Base-by-base conservation (phyloP, 1,284 basidiomycete species). In the Hemileia vastatrix region DNA sequence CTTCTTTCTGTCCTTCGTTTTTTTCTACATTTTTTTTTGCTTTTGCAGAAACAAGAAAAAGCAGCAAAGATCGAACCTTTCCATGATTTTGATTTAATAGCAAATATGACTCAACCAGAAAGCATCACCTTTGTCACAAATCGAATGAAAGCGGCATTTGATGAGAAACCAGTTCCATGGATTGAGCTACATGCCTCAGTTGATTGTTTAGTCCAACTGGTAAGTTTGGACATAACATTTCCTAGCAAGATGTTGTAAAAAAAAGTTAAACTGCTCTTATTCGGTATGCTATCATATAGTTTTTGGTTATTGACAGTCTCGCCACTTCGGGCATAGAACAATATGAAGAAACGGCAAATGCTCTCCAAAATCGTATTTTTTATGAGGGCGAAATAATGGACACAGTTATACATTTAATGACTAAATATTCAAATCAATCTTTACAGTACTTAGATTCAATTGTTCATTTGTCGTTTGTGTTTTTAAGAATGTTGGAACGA, bases 381-480 rank as follows among this genome's bases (percentile, higher is more conserved):
- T 96, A 95, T 78, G 91, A 92, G 70, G 90, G 88, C 36, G 89
- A 93, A 67, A 85, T 92, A 15, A 83, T 96, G 52, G 91, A 95
- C 70, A 83, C 91, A 21, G 83, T 90, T 0, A 78, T 91, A 45
- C 84, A 86, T 24, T 84, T 87, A 58, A 76, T 95, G 58, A 80
- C 83, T 47, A 78, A 80, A 33, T 94, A 90, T 79, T 87, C 85
- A 70, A 82, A 85, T 40, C 78, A 75, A 83, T 84, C 68, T 83
- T 71, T 80, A 59, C 80, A 84, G 6, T 95, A 90, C 77, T 83
- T 96, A 55, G 86, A 92, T 70, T 83, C 90, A 0, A 85, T 88
- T 66, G 81, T 96, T 47, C 80, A 86, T 70, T 81, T 95, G 62
- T 84, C 86, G 1, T 90, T 90, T 71, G 84, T 85, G 0, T 78